Evolutionary conservation across 2,329 filamentous ascomycete species (phyloP), one percentile per base, ranked within the genome.

Genomic region (Alternaria infectoria): DNA sequence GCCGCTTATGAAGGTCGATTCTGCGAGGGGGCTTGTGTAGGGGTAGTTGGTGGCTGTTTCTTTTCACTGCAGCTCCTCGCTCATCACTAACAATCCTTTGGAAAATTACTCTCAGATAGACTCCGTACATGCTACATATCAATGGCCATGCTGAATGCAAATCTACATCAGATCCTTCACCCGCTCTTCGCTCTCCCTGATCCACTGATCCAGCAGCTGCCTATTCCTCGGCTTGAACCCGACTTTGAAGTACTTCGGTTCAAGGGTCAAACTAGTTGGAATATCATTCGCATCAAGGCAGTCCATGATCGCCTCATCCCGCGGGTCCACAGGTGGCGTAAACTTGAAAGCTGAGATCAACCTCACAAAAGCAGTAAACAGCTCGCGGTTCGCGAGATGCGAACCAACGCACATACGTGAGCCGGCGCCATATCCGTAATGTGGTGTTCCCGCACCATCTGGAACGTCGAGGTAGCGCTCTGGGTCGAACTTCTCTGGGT

Each of bases 401-500:
- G 82, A 82, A 15, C 84, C 84, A 12, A 83, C 74, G 62, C 84
- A 86, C 70, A 81, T 80, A 21, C 83, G 73, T 4, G 76, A 80
- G 0, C 83, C 83, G 0, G 83, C 83, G 17, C 83, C 83, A 57
- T 84, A 85, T 12, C 77, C 76, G 52, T 85, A 85, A 55, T 85
- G 83, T 40, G 83, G 81, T 6, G 83, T 85, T 0, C 83, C 83
- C 3, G 78, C 77, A 47, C 80, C 80, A 50, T 83, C 81, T 9
- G 80, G 71, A 3, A 77, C 75, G 46, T 83, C 82, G 11, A 93
- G 81, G 73, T 90, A 93, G 25, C 91, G 86, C 67, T 93, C 90
- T 0, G 91, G 89, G n/a, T 88, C 82, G 76, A 93, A 93, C 7
- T 82, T 79, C 26, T 84, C 66, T 0, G 91, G 87, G 26, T 87